Evolutionary conservation across 2,329 filamentous ascomycete genomes (phyloP).

Genomic region (Zalaria obscura): DNA sequence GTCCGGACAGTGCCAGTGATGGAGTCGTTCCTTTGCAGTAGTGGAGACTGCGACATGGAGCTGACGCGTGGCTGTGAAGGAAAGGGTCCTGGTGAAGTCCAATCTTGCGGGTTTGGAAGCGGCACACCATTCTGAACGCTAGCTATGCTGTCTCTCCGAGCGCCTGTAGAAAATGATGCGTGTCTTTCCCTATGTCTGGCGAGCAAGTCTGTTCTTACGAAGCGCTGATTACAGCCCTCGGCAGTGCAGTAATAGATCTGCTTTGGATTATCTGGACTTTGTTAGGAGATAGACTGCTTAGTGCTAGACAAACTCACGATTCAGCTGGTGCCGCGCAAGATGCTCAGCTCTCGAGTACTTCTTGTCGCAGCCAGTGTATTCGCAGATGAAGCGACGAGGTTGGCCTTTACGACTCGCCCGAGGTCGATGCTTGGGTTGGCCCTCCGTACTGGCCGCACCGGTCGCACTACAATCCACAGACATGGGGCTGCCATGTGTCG

Average conservation of each 20-base stretch:
- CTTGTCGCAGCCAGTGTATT: constrained; percentile 75
- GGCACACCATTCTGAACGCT: too few species aligned
- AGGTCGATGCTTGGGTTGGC: constrained; percentile 7
- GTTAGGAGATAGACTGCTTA: constrained; percentile 2
- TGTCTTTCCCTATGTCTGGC: constrained; percentile 41
- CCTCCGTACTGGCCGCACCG: too few species aligned
- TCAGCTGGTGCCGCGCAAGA: constrained; percentile 84
- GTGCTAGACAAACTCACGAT: constrained; percentile 43
- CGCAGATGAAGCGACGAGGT: constrained; percentile 56
- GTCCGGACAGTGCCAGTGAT: too few species aligned
- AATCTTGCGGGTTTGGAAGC: too few species aligned
- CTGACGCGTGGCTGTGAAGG: too few species aligned
- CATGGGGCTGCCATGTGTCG: too few species aligned
- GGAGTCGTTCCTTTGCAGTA: too few species aligned
- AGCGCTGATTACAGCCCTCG: constrained; percentile 75
- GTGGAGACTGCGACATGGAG: too few species aligned
- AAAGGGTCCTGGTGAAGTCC: too few species aligned
- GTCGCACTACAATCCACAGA: too few species aligned
- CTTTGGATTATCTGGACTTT: constrained; percentile 62
- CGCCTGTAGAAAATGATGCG: too few species aligned
- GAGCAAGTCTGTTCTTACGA: constrained; percentile 82
- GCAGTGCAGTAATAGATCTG: constrained; percentile 86
- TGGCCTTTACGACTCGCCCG: constrained; percentile 62
- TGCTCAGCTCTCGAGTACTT: constrained; percentile 91
- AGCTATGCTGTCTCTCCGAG: too few species aligned